These are phyloP conservation scores for Podospora comata DNA, from an alignment of 495 filamentous ascomycete genomes.

Conservation along the genomic window DNA sequence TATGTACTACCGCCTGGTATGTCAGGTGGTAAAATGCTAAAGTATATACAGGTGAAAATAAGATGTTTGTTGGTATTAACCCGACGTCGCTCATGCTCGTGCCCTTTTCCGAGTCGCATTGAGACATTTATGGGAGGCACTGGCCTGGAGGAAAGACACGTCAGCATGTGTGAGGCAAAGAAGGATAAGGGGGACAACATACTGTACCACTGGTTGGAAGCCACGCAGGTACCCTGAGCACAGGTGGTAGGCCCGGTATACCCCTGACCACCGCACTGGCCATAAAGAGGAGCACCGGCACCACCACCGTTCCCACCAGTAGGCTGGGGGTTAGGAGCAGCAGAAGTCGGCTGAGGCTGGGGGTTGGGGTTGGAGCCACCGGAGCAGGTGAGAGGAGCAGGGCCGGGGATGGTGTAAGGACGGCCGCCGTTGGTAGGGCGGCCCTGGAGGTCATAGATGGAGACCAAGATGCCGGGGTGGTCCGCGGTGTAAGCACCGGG, in stretches of 20 bases:
- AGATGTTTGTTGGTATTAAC: neutral
- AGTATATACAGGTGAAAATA: conserved; percentile 3
- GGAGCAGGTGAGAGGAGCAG: conserved; percentile 35
- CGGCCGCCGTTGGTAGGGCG: conserved; percentile 36
- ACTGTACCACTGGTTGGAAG: conserved; percentile 30
- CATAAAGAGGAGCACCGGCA: conserved; percentile 23
- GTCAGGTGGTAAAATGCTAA: neutral
- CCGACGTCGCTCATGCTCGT: neutral
- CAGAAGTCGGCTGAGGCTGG: conserved; percentile 1
- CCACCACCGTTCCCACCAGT: conserved; percentile 2
- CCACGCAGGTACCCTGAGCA: conserved; percentile 29
- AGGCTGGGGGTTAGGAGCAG: conserved; percentile 4
- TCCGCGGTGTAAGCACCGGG: conserved; percentile 48
- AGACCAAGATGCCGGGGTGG: conserved; percentile 46
- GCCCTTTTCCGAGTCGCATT: neutral
- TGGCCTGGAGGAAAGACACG: conserved; percentile 9
- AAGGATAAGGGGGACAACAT: conserved; percentile 1
- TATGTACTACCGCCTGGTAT: neutral
- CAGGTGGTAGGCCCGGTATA: conserved; percentile 27
- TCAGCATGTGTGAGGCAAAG: neutral
- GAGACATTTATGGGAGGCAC: conserved; percentile 15
- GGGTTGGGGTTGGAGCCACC: conserved; percentile 18
- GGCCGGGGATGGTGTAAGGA: conserved; percentile 44
- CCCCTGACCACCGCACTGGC: conserved; percentile 31
- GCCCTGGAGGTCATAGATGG: conserved; percentile 42